These are phyloP conservation scores for Malassezia psittaci DNA, from an alignment of 1,284 basidiomycete genomes.

Conservation along the genomic window DNA sequence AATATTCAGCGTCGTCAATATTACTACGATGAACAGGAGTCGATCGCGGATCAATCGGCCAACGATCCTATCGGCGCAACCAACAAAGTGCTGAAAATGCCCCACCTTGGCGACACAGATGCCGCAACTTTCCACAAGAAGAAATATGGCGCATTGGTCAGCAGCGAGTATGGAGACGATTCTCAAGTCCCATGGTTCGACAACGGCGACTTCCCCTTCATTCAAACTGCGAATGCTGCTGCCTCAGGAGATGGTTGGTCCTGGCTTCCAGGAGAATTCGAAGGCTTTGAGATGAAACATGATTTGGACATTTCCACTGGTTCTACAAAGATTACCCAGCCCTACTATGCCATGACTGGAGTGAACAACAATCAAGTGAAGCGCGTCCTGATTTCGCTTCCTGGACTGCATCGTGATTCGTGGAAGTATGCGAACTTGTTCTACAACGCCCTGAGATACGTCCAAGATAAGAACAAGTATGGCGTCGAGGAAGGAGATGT, in stretches of 20 bases:
- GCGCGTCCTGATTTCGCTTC: constrained; percentile 31
- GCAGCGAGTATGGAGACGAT: neutral
- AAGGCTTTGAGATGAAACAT: constrained; percentile 17
- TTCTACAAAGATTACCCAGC: constrained; percentile 1
- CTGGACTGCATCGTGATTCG: constrained; percentile 30
- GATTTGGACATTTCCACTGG: constrained; percentile 7
- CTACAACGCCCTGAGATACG: constrained; percentile 30
- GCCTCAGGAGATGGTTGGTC: constrained; percentile 7
- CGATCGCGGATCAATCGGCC: neutral
- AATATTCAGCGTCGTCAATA: neutral
- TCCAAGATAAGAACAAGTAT: constrained; percentile 23
- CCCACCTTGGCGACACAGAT: neutral
- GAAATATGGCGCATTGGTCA: neutral
- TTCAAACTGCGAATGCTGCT: neutral
- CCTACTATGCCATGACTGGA: constrained; percentile 2
- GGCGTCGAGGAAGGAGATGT: constrained; percentile 24
- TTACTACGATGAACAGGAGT: neutral
- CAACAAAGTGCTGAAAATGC: constrained; percentile 5
- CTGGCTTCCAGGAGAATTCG: constrained; percentile 3
- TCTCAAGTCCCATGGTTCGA: constrained; percentile 8
- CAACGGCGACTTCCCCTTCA: constrained; percentile 8
- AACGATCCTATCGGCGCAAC: constrained; percentile 3
- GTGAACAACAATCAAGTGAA: constrained; percentile 16
- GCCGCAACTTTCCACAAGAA: neutral
- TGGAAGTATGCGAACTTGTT: constrained; percentile 41